These are phyloP conservation scores for Tritrichomonas musculus DNA, from an alignment of 208 protist genomes.

Conservation along the genomic window DNA sequence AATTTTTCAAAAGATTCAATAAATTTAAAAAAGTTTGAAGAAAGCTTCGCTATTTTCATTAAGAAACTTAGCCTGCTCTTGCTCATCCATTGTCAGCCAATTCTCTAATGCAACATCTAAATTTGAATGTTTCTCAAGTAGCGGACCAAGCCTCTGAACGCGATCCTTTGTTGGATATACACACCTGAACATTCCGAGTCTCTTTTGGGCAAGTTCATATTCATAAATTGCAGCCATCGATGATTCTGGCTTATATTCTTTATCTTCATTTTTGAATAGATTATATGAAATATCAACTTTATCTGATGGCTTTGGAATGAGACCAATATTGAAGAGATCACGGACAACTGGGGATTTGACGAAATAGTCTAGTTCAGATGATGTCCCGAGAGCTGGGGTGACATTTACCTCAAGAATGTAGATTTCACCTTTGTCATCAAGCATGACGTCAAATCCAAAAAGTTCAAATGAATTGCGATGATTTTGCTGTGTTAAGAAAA, in stretches of 20 bases:
- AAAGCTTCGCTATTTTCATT: not conserved
- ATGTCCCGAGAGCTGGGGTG: constrained; percentile 39
- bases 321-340: constrained; percentile 39
- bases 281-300: not conserved
- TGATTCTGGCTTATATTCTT: not conserved
- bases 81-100: not conserved
- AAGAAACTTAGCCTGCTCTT: not conserved
- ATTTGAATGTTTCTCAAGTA: not conserved
- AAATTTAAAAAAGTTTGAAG: too few species aligned
- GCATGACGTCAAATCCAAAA: constrained; percentile 48
- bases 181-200: not conserved
- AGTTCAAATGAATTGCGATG: constrained; percentile 38
- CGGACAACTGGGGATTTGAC: constrained; percentile 41
- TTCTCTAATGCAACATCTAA: not conserved
- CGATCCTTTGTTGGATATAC: not conserved
- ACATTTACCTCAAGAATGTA: constrained; percentile 50
- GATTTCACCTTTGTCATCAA: constrained; percentile 39
- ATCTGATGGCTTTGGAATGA: not conserved
- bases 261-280: not conserved
- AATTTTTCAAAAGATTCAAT: too few species aligned
- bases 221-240: not conserved
- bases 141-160: not conserved
- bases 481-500: not conserved
- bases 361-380: constrained; percentile 39
- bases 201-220: not conserved